phyloP scores from a whole-genome alignment of 202 grass and related monocot species.

The Digitaria exilis region DNA sequence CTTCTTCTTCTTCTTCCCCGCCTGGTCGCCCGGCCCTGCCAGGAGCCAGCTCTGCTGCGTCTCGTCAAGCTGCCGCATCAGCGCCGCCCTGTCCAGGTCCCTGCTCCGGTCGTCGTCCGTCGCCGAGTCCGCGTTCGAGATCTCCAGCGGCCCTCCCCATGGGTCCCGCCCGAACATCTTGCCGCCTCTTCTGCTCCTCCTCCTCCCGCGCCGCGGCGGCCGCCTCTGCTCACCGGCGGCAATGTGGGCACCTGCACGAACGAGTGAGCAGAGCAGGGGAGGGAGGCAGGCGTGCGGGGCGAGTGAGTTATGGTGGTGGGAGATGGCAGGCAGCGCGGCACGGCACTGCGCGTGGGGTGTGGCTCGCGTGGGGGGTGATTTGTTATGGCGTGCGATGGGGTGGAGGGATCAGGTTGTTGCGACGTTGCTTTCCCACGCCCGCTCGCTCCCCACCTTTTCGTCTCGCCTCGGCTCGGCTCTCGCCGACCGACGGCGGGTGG shows the following conservation, averaged over 20 bases:
- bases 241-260: slow-evolving; percentile 28
- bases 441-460: slow-evolving; percentile 18
- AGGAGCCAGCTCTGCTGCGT: slow-evolving; percentile 99
- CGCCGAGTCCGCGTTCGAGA: slow-evolving; percentile 93
- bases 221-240: slow-evolving; percentile 12
- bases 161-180: slow-evolving; percentile 98
- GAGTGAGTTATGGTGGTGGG: slow-evolving; percentile 7
- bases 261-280: slow-evolving; percentile 12
- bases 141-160: slow-evolving; percentile 93
- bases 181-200: background rate
- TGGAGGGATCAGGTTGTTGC: slow-evolving; percentile 67
- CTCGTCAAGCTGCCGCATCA: slow-evolving; percentile 89
- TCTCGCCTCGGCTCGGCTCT: too few relatives aligned
- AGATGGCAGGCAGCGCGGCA: background rate
- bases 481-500: slow-evolving; percentile 6
- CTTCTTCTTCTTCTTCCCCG: slow-evolving; percentile 81
- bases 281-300: background rate
- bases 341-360: background rate
- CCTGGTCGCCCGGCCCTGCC: slow-evolving; percentile 72
- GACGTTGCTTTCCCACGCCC: slow-evolving; percentile 48
- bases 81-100: slow-evolving; percentile 84
- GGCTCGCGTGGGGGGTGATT: too few relatives aligned
- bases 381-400: slow-evolving; percentile 41
- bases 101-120: slow-evolving; percentile 94
- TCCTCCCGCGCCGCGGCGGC: background rate